Evolutionary conservation across 345 rosid genomes (phyloP).

Genomic region (Theobroma cacao): DNA sequence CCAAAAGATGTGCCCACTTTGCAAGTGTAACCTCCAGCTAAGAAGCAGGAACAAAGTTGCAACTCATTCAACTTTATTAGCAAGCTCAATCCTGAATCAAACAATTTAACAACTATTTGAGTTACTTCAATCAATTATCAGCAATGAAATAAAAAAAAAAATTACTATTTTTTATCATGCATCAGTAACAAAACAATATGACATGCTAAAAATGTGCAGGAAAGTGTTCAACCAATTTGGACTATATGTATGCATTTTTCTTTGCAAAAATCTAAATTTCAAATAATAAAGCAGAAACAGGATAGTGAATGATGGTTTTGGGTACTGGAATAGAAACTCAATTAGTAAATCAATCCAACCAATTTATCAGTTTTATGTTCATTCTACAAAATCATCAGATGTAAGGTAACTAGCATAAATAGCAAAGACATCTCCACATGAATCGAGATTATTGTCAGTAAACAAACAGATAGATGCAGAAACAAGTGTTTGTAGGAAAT

Average conservation of each 20-base stretch:
- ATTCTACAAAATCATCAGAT: neutral
- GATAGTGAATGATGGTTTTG: neutral
- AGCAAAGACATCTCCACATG: neutral
- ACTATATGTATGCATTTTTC: neutral
- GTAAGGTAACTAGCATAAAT: neutral
- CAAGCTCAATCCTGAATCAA: constrained; percentile 2
- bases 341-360: neutral
- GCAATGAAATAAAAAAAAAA: too few relatives aligned
- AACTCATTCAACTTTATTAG: neutral
- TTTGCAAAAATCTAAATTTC: neutral
- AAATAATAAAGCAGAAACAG: neutral
- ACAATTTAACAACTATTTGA: neutral
- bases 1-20: neutral
- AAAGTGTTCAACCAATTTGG: neutral
- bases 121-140: neutral
- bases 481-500: neutral
- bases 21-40: neutral
- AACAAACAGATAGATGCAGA: neutral
- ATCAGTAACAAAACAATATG: neutral
- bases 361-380: neutral
- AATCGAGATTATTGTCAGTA: neutral
- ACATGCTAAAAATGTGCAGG: neutral
- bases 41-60: neutral
- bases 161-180: neutral
- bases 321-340: neutral